Evolutionary conservation across 2,329 filamentous ascomycete genomes (phyloP), one percentile per base, ranked within the genome.

Genomic region (Aspergillus sp.): DNA sequence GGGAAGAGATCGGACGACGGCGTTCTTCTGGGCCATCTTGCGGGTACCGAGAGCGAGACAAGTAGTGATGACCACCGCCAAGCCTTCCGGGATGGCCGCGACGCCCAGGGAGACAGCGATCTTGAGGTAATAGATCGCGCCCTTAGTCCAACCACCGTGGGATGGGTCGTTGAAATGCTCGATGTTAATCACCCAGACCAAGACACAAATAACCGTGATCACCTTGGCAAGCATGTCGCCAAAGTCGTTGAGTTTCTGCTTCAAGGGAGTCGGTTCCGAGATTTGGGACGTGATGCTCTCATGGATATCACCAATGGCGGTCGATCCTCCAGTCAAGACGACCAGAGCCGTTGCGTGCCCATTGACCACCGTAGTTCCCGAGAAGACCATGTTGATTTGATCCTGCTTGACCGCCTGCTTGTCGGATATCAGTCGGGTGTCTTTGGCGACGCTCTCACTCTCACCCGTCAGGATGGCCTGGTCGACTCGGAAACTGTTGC

Each of bases 1-100:
- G 20, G 95, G 95, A 69, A 99, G 81, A 73, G 92, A 97, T 77
- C 96, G 88, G 59, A 99, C 96, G 42, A 99, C 93, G 7, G 95
- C 95, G 72, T 98, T 98, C 83, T 96, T 98, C 60, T 92, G 91
- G 20, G 95, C 96, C 96, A 99, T 99, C 80, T 96, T 98, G 65
- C 95, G 88, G 4, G 96, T 99, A 68, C 96, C 95, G 32, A 99
- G 85, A 64, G 95, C 95, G 62, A 99, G 82, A 77, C 95, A 99
- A 31, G 95, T 98, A n/a, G 95, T 99, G 68, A 99, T 99, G 66
- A 99, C 96, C 55, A 98, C 95, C 32, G 95, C 95, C 50, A 99
- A 85, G 76, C 96, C 95, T 80, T 99, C 95, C 0, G 95, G 95
- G 72, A 99, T 99, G 66, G 96, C 95, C 51, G 95, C 95, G 47